Evolutionary conservation across 2,329 filamentous ascomycete species (phyloP).

Genomic region (Exophiala xenobiotica): DNA sequence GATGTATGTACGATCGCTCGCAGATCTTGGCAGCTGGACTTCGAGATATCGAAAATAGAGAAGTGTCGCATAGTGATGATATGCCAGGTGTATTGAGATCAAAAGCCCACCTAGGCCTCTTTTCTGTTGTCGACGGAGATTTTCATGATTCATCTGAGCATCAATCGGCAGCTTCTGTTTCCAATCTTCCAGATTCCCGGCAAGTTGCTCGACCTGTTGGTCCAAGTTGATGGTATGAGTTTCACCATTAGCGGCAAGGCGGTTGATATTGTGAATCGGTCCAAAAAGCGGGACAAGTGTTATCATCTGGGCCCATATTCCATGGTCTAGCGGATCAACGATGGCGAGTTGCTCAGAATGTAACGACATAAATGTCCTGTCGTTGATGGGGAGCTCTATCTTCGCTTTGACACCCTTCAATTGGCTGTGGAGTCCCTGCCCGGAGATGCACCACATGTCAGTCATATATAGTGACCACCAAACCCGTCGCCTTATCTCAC

Average conservation of each 20-base stretch:
- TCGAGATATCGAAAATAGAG: slow-evolving; percentile 43
- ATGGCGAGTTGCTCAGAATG: not conserved
- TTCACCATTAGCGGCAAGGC: slow-evolving; percentile 26
- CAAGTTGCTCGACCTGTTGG: slow-evolving; percentile 18
- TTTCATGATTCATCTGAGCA: slow-evolving; percentile 6
- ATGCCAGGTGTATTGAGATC: slow-evolving; percentile 40
- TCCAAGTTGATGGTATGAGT: slow-evolving; percentile 21
- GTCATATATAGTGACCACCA: slow-evolving; percentile 39
- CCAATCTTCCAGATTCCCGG: slow-evolving; percentile 21
- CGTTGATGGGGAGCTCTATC: slow-evolving; percentile 34
- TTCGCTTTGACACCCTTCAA: slow-evolving; percentile 21
- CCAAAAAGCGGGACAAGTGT: slow-evolving; percentile 36
- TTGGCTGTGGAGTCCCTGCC: slow-evolving; percentile 35
- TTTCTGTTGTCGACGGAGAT: slow-evolving; percentile 22
- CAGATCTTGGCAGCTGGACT: slow-evolving; percentile 2
- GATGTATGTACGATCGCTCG: slow-evolving; percentile 1
- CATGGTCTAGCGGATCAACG: slow-evolving; percentile 25
- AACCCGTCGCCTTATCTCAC: slow-evolving; percentile 32
- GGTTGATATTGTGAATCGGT: slow-evolving; percentile 38
- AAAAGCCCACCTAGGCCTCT: slow-evolving; percentile 36
- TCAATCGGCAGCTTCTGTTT: slow-evolving; percentile 11
- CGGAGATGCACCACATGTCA: slow-evolving; percentile 36
- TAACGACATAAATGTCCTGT: slow-evolving; percentile 28
- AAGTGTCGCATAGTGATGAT: slow-evolving; percentile 41
- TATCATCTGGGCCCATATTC: slow-evolving; percentile 40